A percentile compares a stretch with the other conserved stretches of the same genome.
Conservation (phyloP, 2,329 filamentous ascomycete genomes). For the Fusarium pseudocircinatum region DNA sequence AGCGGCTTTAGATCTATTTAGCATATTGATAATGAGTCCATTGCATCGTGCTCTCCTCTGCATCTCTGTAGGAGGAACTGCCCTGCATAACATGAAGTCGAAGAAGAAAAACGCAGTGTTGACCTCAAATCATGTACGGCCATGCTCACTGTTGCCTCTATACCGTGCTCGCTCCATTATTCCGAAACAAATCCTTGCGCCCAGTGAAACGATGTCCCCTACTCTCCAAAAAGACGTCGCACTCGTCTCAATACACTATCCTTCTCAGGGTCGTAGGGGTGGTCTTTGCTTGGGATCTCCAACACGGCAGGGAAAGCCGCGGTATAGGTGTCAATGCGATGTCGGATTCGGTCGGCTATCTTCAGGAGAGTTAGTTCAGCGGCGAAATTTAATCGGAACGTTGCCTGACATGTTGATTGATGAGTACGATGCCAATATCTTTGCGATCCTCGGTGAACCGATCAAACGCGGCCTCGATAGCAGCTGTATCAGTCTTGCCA, state of each 20-base stretch:
- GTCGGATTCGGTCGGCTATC: slow-evolving; percentile 94
- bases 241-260: slow-evolving; percentile 96
- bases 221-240: slow-evolving; percentile 73
- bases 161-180: slow-evolving; percentile 2
- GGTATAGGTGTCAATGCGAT: slow-evolving; percentile 89
- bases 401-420: slow-evolving; percentile 90
- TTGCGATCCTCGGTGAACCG: slow-evolving; percentile 89
- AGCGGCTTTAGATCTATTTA: slow-evolving; percentile 40
- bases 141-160: neutral
- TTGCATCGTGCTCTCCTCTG: slow-evolving; percentile 16
- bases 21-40: slow-evolving; percentile 28
- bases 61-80: slow-evolving; percentile 3
- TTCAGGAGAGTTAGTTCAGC: slow-evolving; percentile 53
- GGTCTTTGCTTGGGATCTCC: slow-evolving; percentile 98
- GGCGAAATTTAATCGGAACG: neutral
- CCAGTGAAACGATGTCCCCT: slow-evolving; percentile 39
- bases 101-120: slow-evolving; percentile 8
- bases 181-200: slow-evolving; percentile 13
- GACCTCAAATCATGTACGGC: slow-evolving; percentile 1
- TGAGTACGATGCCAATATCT: slow-evolving; percentile 95
- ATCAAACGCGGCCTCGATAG: slow-evolving; percentile 91
- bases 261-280: slow-evolving; percentile 98
- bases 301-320: slow-evolving; percentile 96
- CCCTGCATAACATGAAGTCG: neutral
- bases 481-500: slow-evolving; percentile 85